These are phyloP conservation scores for Euptelea pleiosperma DNA, from an alignment of 164 flowering plant species.

Conservation along the genomic window DNA sequence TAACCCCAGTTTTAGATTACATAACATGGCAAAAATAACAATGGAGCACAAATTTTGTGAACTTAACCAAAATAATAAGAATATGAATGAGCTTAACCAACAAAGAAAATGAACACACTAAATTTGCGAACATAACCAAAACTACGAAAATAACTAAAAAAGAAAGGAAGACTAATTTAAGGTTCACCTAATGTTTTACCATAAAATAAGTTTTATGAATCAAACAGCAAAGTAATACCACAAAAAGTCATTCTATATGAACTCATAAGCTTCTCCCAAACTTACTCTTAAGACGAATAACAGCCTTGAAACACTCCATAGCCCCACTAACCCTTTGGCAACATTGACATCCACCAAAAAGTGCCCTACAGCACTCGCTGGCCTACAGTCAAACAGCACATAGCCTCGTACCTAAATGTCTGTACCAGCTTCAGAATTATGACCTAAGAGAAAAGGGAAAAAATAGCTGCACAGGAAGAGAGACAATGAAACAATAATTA, in stretches of 20 bases:
- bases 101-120: no score
- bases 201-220: no score
- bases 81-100: no score
- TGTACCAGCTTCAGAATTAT: slow-evolving; percentile 5
- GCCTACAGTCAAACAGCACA: not conserved
- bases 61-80: no score
- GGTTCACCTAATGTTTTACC: no score
- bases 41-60: no score
- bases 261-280: not conserved
- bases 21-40: no score
- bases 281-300: slow-evolving; percentile 34
- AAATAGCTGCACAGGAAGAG: not conserved
- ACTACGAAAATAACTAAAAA: no score
- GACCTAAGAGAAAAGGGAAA: not conserved
- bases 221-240: no score
- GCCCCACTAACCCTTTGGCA: slow-evolving; percentile 41
- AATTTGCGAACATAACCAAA: no score
- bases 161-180: no score
- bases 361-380: slow-evolving; percentile 9
- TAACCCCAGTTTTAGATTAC: no score
- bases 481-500: not conserved
- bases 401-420: not conserved
- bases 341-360: slow-evolving; percentile 29
- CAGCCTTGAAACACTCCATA: slow-evolving; percentile 32
- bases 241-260: not conserved